Evolutionary conservation across 768 basidiomycete genomes (phyloP), one percentile per base, ranked within the genome.

Genomic region (Heimioporus sp.): DNA sequence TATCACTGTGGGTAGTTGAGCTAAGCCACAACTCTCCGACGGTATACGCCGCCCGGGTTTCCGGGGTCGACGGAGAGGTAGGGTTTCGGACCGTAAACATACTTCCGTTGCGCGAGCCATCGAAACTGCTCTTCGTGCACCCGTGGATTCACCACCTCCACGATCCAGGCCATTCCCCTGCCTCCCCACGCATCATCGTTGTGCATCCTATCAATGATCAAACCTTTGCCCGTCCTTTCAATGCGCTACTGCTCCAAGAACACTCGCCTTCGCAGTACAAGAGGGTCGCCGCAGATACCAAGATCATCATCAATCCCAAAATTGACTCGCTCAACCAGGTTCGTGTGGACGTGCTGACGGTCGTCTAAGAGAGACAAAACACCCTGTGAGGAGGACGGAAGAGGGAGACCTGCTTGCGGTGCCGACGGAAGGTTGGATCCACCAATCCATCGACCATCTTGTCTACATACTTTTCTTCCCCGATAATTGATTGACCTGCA

Each of bases 201-300:
- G 37, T 17, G 19, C 38, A 38, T 34, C 38, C 20, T 5, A 19
- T 41, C n/a, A 21, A 46, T 13, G 51, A 52, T 10, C 28, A 46
- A 13, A 28, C 24, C 24, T 28, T 28, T 28, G 35, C 39, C 4
- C 47, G 41, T 21, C 54, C 46, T 2, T 55, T 55, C 38, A 44
- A 24, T 16, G 43, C 47, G 7, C 41, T 56, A 17, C 24, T 56
- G 24, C 43, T 56, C 17, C 24, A 6, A 6, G 24, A 28, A 28
- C 24, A 28, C 24, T 28, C 24, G 24, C 24, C 24, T 28, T 7
- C 1, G 24, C 24, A 36, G 10, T 28, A 56, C 69, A 70, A 61
- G 28, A 64, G 55, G 44, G 43, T 54, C 28, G 47, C 53, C 41
- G 47, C 46, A 17, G 46, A 48, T 12, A 28, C 38, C 28, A 36